A percentile compares a stretch with the other conserved stretches of the same genome.
Evolutionary conservation across 2,329 filamentous ascomycete species (phyloP).

Genomic region (Drechslerella dactyloides): DNA sequence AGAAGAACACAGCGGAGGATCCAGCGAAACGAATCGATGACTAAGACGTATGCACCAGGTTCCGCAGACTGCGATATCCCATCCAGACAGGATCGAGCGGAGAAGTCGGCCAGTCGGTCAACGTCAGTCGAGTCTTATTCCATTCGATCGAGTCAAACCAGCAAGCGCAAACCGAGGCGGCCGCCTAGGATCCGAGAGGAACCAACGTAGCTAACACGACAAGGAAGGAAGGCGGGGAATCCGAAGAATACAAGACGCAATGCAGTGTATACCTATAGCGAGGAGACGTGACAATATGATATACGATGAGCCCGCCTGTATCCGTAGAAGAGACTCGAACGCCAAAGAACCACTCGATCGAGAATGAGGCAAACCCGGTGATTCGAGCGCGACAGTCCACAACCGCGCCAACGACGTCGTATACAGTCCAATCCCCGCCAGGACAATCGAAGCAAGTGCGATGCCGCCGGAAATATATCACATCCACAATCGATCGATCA

Average conservation of each 20-base stretch:
- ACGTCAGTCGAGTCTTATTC: not conserved
- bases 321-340: no score
- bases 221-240: slow-evolving; percentile 2
- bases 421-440: not conserved
- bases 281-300: not conserved
- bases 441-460: not conserved
- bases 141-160: not conserved
- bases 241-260: not conserved
- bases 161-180: not conserved
- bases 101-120: not conserved
- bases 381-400: no score
- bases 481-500: no score
- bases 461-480: no score
- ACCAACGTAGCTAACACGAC: slow-evolving; percentile 4
- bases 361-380: no score
- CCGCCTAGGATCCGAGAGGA: not conserved
- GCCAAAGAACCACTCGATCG: no score
- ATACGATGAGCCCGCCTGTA: not conserved
- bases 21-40: not conserved
- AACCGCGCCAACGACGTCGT: not conserved
- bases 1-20: no score
- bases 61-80: not conserved
- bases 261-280: not conserved
- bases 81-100: not conserved
- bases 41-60: not conserved